These are phyloP conservation scores for Silene vulgaris DNA, from an alignment of 179 eudicot genomes.

Conservation along the genomic window DNA sequence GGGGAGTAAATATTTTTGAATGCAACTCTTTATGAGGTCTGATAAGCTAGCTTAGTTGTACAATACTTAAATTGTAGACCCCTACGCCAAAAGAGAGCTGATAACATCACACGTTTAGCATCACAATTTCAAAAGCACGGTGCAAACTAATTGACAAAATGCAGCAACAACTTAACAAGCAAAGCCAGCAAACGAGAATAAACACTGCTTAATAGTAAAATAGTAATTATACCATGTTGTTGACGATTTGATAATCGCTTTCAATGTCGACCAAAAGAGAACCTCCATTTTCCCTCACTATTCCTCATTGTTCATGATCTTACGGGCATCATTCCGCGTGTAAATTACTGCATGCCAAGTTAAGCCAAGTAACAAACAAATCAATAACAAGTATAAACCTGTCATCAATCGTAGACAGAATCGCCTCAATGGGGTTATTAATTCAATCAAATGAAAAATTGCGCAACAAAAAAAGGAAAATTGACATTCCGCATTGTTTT, in stretches of 20 bases:
- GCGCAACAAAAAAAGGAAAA: too few species aligned
- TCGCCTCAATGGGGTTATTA: not conserved
- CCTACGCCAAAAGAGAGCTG: slow-evolving; percentile 55
- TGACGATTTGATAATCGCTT: slow-evolving; percentile 11
- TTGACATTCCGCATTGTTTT: too few species aligned
- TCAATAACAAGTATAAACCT: not conserved
- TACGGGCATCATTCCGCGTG: slow-evolving; percentile 46
- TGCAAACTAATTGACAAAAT: not conserved
- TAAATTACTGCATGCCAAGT: slow-evolving; percentile 10
- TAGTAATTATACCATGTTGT: too few species aligned
- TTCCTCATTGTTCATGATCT: slow-evolving; percentile 64
- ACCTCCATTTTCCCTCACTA: slow-evolving; percentile 63
- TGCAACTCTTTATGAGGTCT: not conserved
- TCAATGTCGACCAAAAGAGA: slow-evolving; percentile 57
- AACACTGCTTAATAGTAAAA: too few species aligned
- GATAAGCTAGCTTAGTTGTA: slow-evolving; percentile 46
- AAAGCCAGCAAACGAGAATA: slow-evolving; percentile 19
- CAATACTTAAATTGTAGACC: slow-evolving; percentile 56
- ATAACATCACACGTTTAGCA: slow-evolving; percentile 47
- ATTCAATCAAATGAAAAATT: too few species aligned
- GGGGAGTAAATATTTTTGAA: not conserved
- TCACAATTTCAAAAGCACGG: slow-evolving; percentile 23
- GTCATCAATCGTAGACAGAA: not conserved
- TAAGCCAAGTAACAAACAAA: not conserved
- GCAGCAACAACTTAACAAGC: not conserved